Conservation (phyloP, 768 basidiomycete genomes). For the Phaffia tasmanica region DNA sequence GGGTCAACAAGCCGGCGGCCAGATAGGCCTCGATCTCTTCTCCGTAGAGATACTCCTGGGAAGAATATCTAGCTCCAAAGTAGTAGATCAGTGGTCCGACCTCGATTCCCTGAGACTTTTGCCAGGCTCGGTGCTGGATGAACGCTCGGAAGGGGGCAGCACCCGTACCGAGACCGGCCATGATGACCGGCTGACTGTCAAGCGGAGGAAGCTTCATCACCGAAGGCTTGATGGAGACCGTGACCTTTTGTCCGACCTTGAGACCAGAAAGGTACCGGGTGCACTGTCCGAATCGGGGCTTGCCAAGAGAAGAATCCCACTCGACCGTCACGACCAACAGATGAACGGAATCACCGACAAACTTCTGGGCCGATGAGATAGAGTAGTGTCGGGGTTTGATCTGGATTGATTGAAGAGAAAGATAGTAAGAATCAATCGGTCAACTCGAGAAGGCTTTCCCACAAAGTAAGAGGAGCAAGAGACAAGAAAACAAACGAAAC, state of each 20-base stretch:
- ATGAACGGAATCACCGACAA: constrained; percentile 88
- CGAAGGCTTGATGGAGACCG: constrained; percentile 94
- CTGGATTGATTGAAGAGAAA: constrained; percentile 6
- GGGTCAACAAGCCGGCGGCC: constrained; percentile 67
- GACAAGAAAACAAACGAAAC: not conserved
- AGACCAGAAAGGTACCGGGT: constrained; percentile 84
- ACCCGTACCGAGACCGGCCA: constrained; percentile 97
- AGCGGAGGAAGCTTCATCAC: constrained; percentile 96
- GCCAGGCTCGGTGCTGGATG: constrained; percentile 85
- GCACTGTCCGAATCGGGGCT: constrained; percentile 90
- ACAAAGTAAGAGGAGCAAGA: not conserved
- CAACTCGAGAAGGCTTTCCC: not conserved
- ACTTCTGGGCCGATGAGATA: constrained; percentile 90
- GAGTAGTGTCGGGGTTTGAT: constrained; percentile 97
- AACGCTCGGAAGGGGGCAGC: constrained; percentile 99
- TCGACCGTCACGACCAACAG: constrained; percentile 92
- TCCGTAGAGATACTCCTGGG: constrained; percentile 92
- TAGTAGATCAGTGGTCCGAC: constrained; percentile 95
- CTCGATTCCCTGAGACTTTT: constrained; percentile 59
- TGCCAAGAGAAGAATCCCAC: constrained; percentile 45
- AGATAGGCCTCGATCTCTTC: constrained; percentile 81
- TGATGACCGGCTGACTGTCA: constrained; percentile 80
- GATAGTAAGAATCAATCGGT: constrained; percentile 1
- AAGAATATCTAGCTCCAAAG: constrained; percentile 92
- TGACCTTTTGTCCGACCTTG: constrained; percentile 78